These are phyloP conservation scores for Raphidocelis subcapitata DNA, from an alignment of 139 green algal genomes.

Conservation along the genomic window DNA sequence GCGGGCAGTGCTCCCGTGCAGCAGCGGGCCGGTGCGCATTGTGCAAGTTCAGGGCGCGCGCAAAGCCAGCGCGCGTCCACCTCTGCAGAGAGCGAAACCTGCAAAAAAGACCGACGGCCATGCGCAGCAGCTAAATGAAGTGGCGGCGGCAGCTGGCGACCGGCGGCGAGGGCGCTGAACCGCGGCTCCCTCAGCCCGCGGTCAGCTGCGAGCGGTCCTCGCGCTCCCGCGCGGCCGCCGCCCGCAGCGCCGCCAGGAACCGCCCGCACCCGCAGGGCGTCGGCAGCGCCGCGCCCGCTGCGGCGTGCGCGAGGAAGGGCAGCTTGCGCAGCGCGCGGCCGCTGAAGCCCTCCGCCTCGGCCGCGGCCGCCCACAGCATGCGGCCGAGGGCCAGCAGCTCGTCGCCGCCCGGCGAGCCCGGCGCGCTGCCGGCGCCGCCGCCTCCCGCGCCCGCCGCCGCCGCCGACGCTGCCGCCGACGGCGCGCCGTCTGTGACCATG, in stretches of 20 bases:
- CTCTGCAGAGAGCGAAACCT: too few relatives aligned
- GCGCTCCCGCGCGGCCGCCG: slow-evolving; percentile 14
- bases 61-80: too few relatives aligned
- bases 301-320: slow-evolving; percentile 81
- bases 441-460: not conserved
- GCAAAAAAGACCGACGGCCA: too few relatives aligned
- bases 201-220: slow-evolving; percentile 7
- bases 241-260: slow-evolving; percentile 18
- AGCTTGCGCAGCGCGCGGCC: slow-evolving; percentile 76
- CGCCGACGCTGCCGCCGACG: not conserved
- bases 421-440: too few relatives aligned
- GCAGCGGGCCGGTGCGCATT: too few relatives aligned
- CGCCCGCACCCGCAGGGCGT: slow-evolving; percentile 12
- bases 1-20: too few relatives aligned
- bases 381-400: slow-evolving; percentile 18
- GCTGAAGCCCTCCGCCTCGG: slow-evolving; percentile 62
- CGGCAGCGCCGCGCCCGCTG: not conserved
- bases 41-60: too few relatives aligned
- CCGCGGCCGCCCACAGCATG: slow-evolving; percentile 42
- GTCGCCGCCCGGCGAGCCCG: too few relatives aligned
- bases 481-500: not conserved
- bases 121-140: too few relatives aligned
- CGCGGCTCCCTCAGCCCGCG: not conserved
- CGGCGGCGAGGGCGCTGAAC: too few relatives aligned
- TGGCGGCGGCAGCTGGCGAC: too few relatives aligned